Conservation (phyloP, 2,329 filamentous ascomycete species). For the Aspergillus neotritici region DNA sequence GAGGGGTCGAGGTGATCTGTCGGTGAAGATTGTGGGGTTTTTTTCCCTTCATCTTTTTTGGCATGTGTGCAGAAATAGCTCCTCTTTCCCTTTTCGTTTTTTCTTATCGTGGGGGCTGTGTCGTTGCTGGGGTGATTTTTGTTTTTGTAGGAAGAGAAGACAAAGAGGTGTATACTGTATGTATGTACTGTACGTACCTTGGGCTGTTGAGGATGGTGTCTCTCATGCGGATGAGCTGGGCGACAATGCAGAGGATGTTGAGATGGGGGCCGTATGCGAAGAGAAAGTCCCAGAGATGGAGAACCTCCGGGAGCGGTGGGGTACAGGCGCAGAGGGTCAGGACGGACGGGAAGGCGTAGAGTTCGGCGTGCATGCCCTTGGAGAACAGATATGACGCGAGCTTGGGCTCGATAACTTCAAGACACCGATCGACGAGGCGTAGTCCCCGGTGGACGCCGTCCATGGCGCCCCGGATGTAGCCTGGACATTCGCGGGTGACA, state of each 20-base stretch:
- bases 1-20: constrained; percentile 4
- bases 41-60: neutral
- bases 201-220: constrained; percentile 76
- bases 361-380: constrained; percentile 84
- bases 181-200: constrained; percentile 53
- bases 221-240: constrained; percentile 83
- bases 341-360: constrained; percentile 94
- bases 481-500: constrained; percentile 80
- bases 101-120: neutral
- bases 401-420: constrained; percentile 86
- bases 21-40: neutral
- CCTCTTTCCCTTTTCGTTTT: neutral
- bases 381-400: constrained; percentile 76
- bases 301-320: constrained; percentile 84
- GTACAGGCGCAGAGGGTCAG: constrained; percentile 94
- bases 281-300: constrained; percentile 93
- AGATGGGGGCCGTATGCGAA: constrained; percentile 93
- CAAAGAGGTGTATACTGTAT: neutral
- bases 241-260: constrained; percentile 94
- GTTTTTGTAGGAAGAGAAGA: neutral
- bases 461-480: constrained; percentile 93
- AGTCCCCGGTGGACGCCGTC: constrained; percentile 92
- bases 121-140: neutral
- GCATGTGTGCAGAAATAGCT: too few relatives aligned
- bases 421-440: constrained; percentile 82